A percentile compares a stretch with the other conserved stretches of the same genome.
Evolutionary conservation across 345 rosid genomes (phyloP).

Genomic region (Sonneratia alba): DNA sequence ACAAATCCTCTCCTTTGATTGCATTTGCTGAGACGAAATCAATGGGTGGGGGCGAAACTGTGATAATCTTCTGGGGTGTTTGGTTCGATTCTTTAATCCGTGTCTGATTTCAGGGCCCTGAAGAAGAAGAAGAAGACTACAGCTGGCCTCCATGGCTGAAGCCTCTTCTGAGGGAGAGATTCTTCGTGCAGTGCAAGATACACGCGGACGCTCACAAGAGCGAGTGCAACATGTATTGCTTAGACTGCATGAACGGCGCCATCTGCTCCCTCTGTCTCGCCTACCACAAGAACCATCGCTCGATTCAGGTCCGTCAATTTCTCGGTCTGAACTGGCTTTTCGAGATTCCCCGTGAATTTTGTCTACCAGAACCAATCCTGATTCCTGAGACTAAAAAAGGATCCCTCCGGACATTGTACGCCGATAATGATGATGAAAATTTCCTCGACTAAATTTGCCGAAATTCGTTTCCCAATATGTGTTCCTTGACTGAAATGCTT

Average conservation of each 20-base stretch:
- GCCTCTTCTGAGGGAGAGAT: slow-evolving; percentile 52
- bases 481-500: background rate
- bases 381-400: background rate
- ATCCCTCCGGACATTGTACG: no score
- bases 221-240: slow-evolving; percentile 89
- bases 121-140: slow-evolving; percentile 36
- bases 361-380: no score
- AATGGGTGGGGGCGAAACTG: slow-evolving; percentile 13
- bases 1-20: background rate
- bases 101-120: slow-evolving; percentile 44
- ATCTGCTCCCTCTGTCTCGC: slow-evolving; percentile 67
- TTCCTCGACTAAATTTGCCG: no score
- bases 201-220: slow-evolving; percentile 77
- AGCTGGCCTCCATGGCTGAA: slow-evolving; percentile 69
- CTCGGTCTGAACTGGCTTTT: slow-evolving; percentile 2
- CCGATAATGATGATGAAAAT: no score
- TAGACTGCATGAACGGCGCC: slow-evolving; percentile 68
- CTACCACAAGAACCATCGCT: slow-evolving; percentile 61
- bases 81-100: background rate
- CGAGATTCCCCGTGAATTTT: background rate
- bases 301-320: slow-evolving; percentile 51
- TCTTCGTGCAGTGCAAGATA: slow-evolving; percentile 72
- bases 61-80: background rate
- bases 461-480: background rate
- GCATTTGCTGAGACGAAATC: slow-evolving; percentile 5